Percentiles rank a stretch among this genome's conserved stretches.
Conservation (phyloP, 78 protist genomes). For the Monocercomonoides exilis region DNA sequence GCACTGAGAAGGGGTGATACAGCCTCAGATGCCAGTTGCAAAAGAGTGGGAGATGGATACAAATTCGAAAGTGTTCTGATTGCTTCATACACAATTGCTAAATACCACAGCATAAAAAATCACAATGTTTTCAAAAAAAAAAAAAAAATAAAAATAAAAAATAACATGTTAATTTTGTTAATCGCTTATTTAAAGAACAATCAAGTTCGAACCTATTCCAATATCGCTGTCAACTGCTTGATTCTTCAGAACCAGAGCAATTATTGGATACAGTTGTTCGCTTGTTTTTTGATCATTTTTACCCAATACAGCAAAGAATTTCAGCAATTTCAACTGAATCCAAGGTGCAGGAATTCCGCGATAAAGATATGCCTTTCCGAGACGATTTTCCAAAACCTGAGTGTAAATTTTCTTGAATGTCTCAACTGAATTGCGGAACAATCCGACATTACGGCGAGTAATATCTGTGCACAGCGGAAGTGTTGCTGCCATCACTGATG, state of each 20-base stretch:
- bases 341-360: constrained; percentile 90
- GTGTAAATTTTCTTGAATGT: constrained; percentile 65
- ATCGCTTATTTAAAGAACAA: too few relatives aligned
- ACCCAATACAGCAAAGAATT: constrained; percentile 66
- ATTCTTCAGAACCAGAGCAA: background rate
- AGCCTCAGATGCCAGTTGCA: constrained; percentile 60
- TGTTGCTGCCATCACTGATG: constrained; percentile 59
- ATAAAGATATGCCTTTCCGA: constrained; percentile 67
- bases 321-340: constrained; percentile 77
- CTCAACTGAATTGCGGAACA: constrained; percentile 50
- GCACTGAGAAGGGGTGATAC: too few relatives aligned
- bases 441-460: constrained; percentile 8
- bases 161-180: too few relatives aligned
- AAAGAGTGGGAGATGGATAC: constrained; percentile 57
- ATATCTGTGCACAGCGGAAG: constrained; percentile 28
- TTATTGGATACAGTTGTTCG: background rate
- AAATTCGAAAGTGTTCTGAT: constrained; percentile 66
- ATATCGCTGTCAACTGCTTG: too few relatives aligned
- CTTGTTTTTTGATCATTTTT: constrained; percentile 35
- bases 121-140: too few relatives aligned
- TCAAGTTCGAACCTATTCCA: too few relatives aligned
- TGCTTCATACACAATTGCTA: constrained; percentile 74
- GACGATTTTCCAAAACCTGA: constrained; percentile 72
- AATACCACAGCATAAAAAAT: too few relatives aligned
- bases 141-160: too few relatives aligned